These are phyloP conservation scores for Colletotrichum agaves DNA, from an alignment of 2,329 filamentous ascomycete genomes.

Conservation along the genomic window DNA sequence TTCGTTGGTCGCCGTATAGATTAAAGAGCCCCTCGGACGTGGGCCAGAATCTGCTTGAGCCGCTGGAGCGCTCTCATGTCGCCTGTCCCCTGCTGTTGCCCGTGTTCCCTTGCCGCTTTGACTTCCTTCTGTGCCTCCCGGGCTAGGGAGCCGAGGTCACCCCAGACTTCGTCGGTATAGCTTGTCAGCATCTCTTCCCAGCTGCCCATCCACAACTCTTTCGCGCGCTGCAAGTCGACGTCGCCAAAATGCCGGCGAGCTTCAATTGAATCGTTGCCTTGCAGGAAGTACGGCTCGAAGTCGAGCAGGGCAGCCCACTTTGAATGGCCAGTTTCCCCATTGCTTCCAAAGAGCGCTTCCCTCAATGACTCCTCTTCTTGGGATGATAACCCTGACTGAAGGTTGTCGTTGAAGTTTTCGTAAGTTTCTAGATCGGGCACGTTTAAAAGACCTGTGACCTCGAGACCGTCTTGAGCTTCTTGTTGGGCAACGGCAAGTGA, in stretches of 20 bases:
- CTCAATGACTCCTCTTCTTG: constrained; percentile 40
- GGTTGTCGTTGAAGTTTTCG: constrained; percentile 35
- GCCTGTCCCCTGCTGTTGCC: neutral
- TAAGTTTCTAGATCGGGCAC: constrained; percentile 34
- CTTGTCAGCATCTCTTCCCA: constrained; percentile 66
- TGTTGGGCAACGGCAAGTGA: constrained; percentile 30
- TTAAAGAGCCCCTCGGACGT: constrained; percentile 45
- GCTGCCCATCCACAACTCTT: constrained; percentile 60
- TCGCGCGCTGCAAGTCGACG: constrained; percentile 50
- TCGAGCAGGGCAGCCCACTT: constrained; percentile 61
- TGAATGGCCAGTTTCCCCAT: neutral
- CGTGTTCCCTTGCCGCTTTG: constrained; percentile 44
- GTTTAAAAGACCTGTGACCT: constrained; percentile 35
- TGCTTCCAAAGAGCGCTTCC: constrained; percentile 42
- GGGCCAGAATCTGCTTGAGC: constrained; percentile 50
- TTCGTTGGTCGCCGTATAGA: neutral
- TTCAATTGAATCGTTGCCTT: constrained; percentile 27
- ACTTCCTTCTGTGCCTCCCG: constrained; percentile 67
- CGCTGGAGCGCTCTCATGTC: constrained; percentile 48
- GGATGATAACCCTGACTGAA: constrained; percentile 32
- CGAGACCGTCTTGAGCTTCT: constrained; percentile 34
- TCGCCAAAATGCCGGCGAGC: constrained; percentile 50
- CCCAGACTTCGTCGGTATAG: constrained; percentile 77
- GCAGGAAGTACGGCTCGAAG: constrained; percentile 59
- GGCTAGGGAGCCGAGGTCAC: constrained; percentile 67